Conservation (phyloP, 2,329 filamentous ascomycete species). For the Venturia carpophila region DNA sequence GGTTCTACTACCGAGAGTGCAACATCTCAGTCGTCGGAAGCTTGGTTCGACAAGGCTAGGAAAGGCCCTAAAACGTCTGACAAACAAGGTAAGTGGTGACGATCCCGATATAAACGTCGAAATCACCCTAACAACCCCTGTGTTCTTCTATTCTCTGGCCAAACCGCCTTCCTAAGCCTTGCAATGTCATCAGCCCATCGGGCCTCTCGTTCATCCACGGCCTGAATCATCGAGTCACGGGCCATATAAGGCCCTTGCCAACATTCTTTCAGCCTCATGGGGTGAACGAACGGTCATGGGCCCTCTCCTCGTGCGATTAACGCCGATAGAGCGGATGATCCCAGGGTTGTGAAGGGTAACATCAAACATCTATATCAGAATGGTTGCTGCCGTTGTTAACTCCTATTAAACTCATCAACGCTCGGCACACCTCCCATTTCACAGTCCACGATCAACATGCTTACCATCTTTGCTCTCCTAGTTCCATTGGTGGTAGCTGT, state of each 20-base stretch:
- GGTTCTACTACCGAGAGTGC: not conserved
- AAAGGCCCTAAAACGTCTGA: not conserved
- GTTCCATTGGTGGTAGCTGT: not conserved
- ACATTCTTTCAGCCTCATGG: constrained; percentile 2
- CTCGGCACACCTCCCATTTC: not conserved
- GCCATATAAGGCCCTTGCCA: not conserved
- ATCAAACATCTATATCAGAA: not conserved
- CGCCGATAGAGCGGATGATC: not conserved
- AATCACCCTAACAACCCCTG: not conserved
- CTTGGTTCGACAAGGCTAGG: constrained; percentile 3
- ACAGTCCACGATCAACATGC: not conserved
- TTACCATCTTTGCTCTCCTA: not conserved
- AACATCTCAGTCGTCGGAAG: not conserved
- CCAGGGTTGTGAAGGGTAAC: not conserved
- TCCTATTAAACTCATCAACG: not conserved
- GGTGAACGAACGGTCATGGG: not conserved
- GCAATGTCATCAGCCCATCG: not conserved
- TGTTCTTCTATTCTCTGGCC: not conserved
- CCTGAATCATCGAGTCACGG: not conserved
- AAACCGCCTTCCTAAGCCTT: not conserved
- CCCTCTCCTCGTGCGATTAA: not conserved
- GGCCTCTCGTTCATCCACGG: not conserved
- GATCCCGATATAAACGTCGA: not conserved
- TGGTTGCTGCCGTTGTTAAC: not conserved
- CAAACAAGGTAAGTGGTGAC: constrained; percentile 9